Evolutionary conservation across 2,329 filamentous ascomycete species (phyloP).

Genomic region (Botryotinia narcissicola): DNA sequence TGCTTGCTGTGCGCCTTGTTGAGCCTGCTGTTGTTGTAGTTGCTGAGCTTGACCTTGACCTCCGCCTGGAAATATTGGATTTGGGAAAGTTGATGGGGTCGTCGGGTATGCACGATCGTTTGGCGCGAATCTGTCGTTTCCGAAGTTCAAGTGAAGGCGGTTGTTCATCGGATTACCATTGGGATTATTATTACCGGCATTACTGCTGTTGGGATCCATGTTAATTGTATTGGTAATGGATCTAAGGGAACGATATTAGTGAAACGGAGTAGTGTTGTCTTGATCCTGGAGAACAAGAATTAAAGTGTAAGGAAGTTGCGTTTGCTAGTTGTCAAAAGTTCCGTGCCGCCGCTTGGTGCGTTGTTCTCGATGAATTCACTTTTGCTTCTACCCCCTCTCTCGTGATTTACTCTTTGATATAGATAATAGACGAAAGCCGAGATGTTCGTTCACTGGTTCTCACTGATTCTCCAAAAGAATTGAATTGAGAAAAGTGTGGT

Average conservation of each 20-base stretch:
- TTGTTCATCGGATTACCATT: conserved; percentile 31
- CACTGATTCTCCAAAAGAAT: neutral
- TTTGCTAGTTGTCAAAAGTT: conserved; percentile 4
- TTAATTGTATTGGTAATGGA: conserved; percentile 6
- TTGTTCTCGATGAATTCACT: conserved; percentile 14
- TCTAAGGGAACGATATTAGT: conserved; percentile 2
- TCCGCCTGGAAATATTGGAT: conserved; percentile 61
- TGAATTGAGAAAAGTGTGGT: neutral
- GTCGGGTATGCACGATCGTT: conserved; percentile 73
- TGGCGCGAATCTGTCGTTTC: conserved; percentile 58
- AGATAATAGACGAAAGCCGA: neutral
- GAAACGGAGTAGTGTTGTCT: conserved; percentile 12
- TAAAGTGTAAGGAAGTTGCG: conserved; percentile 3
- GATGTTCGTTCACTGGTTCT: neutral
- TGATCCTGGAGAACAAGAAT: conserved; percentile 9
- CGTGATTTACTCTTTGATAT: neutral
- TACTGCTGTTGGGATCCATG: conserved; percentile 22
- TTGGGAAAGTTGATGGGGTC: conserved; percentile 93
- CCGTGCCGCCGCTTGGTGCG: conserved; percentile 3
- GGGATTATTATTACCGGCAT: conserved; percentile 19
- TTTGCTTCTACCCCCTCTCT: neutral
- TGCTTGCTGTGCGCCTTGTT: conserved; percentile 42
- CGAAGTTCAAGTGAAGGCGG: conserved; percentile 35
- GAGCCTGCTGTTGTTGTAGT: conserved; percentile 38
- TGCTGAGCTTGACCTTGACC: conserved; percentile 38